Base-by-base conservation (phyloP, 441 rosid species). In the Brassica balearica region DNA sequence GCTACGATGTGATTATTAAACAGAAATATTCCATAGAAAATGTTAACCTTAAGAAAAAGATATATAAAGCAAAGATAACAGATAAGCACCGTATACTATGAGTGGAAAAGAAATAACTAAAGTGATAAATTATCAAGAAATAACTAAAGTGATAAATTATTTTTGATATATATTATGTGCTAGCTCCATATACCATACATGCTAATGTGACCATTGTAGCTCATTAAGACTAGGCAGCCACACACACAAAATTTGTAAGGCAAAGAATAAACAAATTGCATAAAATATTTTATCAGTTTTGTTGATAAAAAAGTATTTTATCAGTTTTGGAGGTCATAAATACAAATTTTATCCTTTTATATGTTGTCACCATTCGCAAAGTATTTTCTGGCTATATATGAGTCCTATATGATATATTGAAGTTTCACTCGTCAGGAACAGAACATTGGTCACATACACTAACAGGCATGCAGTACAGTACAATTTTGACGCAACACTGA, bases 1-100 rank as follows among this genome's bases (percentile, higher is more conserved):
- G 76, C 56, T 79, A 41, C 71, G 68, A 79, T 69, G 27, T 51
- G 4, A 73, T 63, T 73, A 61, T 43, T 55, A 65, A 34, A 59
- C 32, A 66, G 0, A 77, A 59, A 27, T 27, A 32, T 58, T 25
- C 20, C 25, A 66, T 12, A 0, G 5, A 38, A 64, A 63, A 74
- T 56, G 63, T 29, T 55, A 64, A 43, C 56, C 72, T 80, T 74
- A 64, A 56, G 41, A 36, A 65, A 61, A 19, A 36, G 25, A 4
- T 58, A 51, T 60, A 34, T 23, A 23, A 71, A 61, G 60, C 20
- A 46, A 67, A 20, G 27, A 38, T 60, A 38, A 72, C 29, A 38
- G 19, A 29, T 2, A 5, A 74, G 55, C 75, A 74, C 62, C 75
- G 82, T 38, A 74, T 69, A 41, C 63, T 41, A 73, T 53, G 60